A percentile compares a stretch with the other conserved stretches of the same genome.
These are phyloP conservation scores for Kuraishia ogatae DNA, from an alignment of 805 yeast species.

Conservation along the genomic window DNA sequence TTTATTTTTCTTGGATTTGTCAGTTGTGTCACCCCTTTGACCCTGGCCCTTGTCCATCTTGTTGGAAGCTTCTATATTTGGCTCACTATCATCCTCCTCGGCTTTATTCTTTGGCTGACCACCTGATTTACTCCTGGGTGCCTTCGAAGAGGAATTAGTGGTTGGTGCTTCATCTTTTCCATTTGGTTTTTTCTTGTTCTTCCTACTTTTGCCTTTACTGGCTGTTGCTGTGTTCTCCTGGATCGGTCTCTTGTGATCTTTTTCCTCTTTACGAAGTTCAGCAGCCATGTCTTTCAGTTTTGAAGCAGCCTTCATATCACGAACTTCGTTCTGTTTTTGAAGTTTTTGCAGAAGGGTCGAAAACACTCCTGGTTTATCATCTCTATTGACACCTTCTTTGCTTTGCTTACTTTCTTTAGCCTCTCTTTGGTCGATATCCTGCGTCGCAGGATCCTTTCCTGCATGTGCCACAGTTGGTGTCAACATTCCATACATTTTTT, in stretches of 20 bases:
- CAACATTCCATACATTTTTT: constrained; percentile 14
- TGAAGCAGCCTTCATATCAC: constrained; percentile 9
- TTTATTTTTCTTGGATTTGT: not conserved
- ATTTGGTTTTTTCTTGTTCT: constrained; percentile 6
- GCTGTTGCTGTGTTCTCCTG: constrained; percentile 8
- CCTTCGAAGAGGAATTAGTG: not conserved
- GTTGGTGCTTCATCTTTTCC: constrained; percentile 5
- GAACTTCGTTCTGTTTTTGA: constrained; percentile 6
- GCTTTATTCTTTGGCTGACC: not conserved
- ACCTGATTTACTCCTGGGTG: not conserved
- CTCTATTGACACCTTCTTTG: not conserved
- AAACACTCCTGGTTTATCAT: not conserved
- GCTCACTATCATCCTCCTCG: not conserved
- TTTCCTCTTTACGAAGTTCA: constrained; percentile 1
- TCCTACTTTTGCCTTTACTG: constrained; percentile 6
- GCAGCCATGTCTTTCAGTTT: not conserved
- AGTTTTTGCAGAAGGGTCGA: not conserved
- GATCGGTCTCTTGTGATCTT: not conserved
- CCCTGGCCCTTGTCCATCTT: not conserved
- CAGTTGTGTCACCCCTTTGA: not conserved
- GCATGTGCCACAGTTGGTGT: not conserved
- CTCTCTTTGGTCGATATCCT: too few relatives aligned
- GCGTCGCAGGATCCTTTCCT: too few relatives aligned
- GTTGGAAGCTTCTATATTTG: not conserved
- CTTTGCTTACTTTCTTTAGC: not conserved